Evolutionary conservation across 768 basidiomycete genomes (phyloP), one percentile per base, ranked within the genome.

Genomic region (Tephrocybe sp.): DNA sequence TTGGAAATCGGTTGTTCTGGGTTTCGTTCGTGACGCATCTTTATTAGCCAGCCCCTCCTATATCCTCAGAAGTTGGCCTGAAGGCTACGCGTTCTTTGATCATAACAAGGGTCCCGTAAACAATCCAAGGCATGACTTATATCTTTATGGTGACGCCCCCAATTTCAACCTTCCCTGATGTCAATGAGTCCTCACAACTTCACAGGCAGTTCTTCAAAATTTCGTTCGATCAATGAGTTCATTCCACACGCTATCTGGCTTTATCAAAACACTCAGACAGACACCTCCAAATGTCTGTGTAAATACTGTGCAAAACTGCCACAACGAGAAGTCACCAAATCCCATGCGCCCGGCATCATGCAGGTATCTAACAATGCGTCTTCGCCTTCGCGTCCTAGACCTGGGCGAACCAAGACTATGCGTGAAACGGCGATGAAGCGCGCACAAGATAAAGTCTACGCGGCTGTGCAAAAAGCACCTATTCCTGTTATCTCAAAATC

Each of bases 181-280:
- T 46, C 30, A 24, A 18, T 4, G 21, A 8, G 37, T 36, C 1
- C 45, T 57, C 21, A 53, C 36, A 8, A 5, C 50, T 19, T 48
- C 73, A 66, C 68, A 67, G 83, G 83, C 2, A 66, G 73, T 33
- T 69, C 70, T 47, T 63, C 62, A 34, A 69, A 71, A 27, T 93
- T 91, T 64, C 86, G 91, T 36, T 91, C 90, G 11, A 71, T 83
- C n/a, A 85, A 86, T 41, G 91, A 94, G 61, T 91, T 93, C 62
- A 78, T 86, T 40, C 89, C 90, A 3, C 91, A 94, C 58, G 87
- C 87, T 2, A 71, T 83, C 50, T 93, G 90, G 90, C 77, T 93
- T 9, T 72, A 84, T 63, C 70, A 71, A 6, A 83, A 88, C 50
- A 59, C 69, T 0, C 70, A 69, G 2, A 60, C 75, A 51, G 63